A percentile compares a stretch with the other conserved stretches of the same genome.
phyloP scores from a whole-genome alignment of 108 stramenopile genomes.

The Poteriospumella lacustris region DNA sequence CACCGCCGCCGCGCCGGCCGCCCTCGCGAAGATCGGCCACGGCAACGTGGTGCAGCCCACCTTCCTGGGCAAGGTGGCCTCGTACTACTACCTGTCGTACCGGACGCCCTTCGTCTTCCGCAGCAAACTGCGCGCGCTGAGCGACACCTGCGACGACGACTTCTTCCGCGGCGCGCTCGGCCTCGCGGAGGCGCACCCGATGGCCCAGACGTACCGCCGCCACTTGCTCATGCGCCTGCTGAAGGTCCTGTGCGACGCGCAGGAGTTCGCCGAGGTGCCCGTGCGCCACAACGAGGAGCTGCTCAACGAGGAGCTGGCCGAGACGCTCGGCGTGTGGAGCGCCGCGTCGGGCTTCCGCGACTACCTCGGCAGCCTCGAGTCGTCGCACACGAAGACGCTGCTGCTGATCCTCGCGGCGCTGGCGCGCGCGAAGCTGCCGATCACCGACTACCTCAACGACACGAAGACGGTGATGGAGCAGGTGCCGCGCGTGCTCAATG shows the following conservation, averaged over 20 bases:
- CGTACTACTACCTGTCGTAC: conserved; percentile 86
- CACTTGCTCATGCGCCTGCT: conserved; percentile 47
- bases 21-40: neutral
- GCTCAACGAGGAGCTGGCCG: conserved; percentile 82
- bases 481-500: conserved; percentile 83
- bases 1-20: neutral
- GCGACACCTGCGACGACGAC: too few relatives aligned
- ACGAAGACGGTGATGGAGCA: conserved; percentile 88
- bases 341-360: too few relatives aligned
- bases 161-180: neutral
- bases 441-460: conserved; percentile 94
- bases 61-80: conserved; percentile 68
- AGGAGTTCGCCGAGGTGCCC: conserved; percentile 91
- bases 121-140: neutral
- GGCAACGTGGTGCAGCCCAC: conserved; percentile 53
- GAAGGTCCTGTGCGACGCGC: conserved; percentile 63
- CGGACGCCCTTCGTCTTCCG: conserved; percentile 55
- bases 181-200: conserved; percentile 14
- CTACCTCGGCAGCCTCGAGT: too few relatives aligned
- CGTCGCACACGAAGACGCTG: conserved; percentile 87
- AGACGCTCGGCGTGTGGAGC: conserved; percentile 59
- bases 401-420: conserved; percentile 85
- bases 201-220: conserved; percentile 45
- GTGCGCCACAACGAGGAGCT: conserved; percentile 96
- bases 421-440: conserved; percentile 72